A percentile compares a stretch with the other conserved stretches of the same genome.
Conservation (phyloP, 208 protist genomes). For the Trypanosoma lewisi region DNA sequence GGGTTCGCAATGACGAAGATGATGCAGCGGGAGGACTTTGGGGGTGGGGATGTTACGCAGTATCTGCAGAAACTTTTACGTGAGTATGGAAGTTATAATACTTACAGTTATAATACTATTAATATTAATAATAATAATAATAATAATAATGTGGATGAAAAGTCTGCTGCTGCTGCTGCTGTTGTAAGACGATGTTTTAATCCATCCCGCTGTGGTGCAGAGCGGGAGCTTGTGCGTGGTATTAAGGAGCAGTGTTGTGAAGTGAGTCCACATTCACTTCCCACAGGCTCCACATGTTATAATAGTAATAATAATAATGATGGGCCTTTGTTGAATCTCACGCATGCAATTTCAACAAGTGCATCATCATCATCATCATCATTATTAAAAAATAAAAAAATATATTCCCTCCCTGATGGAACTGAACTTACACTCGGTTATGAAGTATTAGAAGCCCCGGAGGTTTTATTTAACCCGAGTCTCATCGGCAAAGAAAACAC, state of each 20-base stretch:
- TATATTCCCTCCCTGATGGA: conserved; percentile 80
- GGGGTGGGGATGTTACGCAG: conserved; percentile 41
- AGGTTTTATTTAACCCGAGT: conserved; percentile 83
- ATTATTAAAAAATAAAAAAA: no score
- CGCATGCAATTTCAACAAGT: not conserved
- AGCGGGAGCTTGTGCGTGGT: conserved; percentile 39
- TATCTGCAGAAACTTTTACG: conserved; percentile 51
- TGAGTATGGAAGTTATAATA: conserved; percentile 35
- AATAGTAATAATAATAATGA: conserved; percentile 51
- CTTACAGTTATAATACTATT: conserved; percentile 17
- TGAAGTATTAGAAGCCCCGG: conserved; percentile 52
- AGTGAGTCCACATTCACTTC: conserved; percentile 27
- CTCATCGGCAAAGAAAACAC: conserved; percentile 53
- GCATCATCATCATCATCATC: no score
- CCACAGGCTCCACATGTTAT: conserved; percentile 1
- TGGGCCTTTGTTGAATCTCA: conserved; percentile 24
- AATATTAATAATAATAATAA: not conserved
- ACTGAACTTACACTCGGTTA: conserved; percentile 45
- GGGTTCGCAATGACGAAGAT: conserved; percentile 43
- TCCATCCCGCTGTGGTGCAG: conserved; percentile 35
- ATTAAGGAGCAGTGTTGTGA: conserved; percentile 51
- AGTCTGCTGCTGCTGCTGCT: not conserved
- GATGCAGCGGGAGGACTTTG: conserved; percentile 49
- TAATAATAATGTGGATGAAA: not conserved
- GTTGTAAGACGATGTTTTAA: conserved; percentile 12